Percentiles rank a stretch among this genome's conserved stretches.
Conservation (phyloP, 148 eudicot genomes). For the Polygonum maritimum region DNA sequence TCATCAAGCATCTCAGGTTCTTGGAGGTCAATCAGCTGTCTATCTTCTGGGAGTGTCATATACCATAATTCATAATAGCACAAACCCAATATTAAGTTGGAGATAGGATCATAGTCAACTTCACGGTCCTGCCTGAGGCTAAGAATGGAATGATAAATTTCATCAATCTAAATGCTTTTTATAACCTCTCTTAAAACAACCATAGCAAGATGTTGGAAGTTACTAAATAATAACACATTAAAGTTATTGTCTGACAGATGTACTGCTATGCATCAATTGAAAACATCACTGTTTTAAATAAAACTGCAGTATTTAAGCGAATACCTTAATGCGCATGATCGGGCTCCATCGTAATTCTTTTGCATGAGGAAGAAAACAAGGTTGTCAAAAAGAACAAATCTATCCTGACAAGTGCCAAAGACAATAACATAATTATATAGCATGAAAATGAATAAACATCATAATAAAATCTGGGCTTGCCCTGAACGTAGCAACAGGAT, state of each 20-base stretch:
- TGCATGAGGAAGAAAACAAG: slow-evolving; percentile 43
- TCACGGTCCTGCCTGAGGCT: slow-evolving; percentile 49
- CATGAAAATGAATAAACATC: background rate
- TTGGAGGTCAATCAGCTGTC: slow-evolving; percentile 28
- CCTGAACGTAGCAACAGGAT: background rate
- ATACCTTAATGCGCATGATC: slow-evolving; percentile 4
- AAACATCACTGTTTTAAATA: background rate
- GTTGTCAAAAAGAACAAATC: slow-evolving; percentile 44
- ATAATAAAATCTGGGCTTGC: background rate
- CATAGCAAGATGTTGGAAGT: background rate
- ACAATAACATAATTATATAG: background rate
- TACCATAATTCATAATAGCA: slow-evolving; percentile 60
- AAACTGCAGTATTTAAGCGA: background rate
- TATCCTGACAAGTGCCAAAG: slow-evolving; percentile 55
- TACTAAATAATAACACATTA: background rate
- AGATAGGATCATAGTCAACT: slow-evolving; percentile 38
- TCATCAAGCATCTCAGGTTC: slow-evolving; percentile 19
- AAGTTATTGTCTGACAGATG: background rate
- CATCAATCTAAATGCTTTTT: background rate
- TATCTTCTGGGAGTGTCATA: slow-evolving; percentile 34
- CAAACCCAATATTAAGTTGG: slow-evolving; percentile 69
- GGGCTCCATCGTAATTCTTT: slow-evolving; percentile 32
- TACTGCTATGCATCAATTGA: background rate
- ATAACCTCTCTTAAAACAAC: background rate
- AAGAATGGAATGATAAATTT: slow-evolving; percentile 10